These are phyloP conservation scores for Jaminaea rosea DNA, from an alignment of 1,284 basidiomycete genomes.

Conservation along the genomic window DNA sequence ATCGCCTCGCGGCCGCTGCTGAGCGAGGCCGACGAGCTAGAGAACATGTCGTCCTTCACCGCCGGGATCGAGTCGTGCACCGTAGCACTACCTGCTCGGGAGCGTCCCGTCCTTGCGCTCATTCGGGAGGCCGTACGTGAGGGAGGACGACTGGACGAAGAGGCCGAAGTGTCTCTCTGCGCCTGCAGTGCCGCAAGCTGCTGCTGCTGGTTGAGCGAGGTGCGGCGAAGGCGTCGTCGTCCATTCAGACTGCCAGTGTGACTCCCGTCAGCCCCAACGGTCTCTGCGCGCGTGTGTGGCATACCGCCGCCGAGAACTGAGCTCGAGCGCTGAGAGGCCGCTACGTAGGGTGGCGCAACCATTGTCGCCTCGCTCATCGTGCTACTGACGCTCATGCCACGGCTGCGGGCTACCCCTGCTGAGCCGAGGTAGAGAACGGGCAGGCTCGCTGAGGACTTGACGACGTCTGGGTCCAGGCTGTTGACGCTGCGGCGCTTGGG, in stretches of 20 bases:
- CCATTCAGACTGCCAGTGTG: conserved; percentile 11
- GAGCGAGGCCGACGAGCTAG: too few relatives aligned
- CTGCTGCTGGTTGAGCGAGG: conserved; percentile 29
- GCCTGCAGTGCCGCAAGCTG: conserved; percentile 13
- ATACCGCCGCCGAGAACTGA: too few relatives aligned
- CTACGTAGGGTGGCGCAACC: too few relatives aligned
- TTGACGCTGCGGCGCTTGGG: not conserved
- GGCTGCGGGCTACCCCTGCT: too few relatives aligned
- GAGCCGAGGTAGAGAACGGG: too few relatives aligned
- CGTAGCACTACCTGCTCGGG: conserved; percentile 24
- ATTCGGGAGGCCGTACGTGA: conserved; percentile 23
- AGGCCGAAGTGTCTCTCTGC: not conserved
- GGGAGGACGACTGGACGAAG: not conserved
- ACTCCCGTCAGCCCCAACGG: too few relatives aligned
- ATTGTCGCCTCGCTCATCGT: too few relatives aligned
- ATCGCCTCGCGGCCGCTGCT: too few relatives aligned
- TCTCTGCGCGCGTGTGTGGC: too few relatives aligned
- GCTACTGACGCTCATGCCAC: too few relatives aligned
- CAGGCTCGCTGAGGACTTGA: not conserved
- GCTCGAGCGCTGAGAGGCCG: too few relatives aligned
- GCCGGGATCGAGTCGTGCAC: conserved; percentile 37
- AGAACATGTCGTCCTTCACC: conserved; percentile 35
- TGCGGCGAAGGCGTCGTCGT: conserved; percentile 24
- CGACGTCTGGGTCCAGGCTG: not conserved
- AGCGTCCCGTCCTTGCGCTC: conserved; percentile 18